Evolutionary conservation across 2,329 filamentous ascomycete species (phyloP).

Genomic region (Paraphoma chrysanthemicola): DNA sequence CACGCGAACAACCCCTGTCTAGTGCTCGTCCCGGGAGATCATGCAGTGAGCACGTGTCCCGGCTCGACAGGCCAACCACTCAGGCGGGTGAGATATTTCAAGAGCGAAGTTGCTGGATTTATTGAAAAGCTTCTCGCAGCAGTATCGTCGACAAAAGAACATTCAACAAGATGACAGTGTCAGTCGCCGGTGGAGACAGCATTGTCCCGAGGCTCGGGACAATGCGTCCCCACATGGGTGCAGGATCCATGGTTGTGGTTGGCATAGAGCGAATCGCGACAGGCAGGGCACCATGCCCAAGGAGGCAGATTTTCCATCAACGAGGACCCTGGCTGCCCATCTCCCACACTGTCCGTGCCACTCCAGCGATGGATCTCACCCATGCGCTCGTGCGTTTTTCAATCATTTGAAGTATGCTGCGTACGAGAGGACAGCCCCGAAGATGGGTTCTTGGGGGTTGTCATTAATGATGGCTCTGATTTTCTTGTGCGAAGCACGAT

Average conservation of each 20-base stretch:
- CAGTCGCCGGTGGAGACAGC: not conserved
- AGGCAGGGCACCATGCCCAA: conserved; percentile 18
- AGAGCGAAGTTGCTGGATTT: not conserved
- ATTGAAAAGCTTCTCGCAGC: too few relatives aligned
- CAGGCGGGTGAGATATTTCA: conserved; percentile 8
- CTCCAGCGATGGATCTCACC: not conserved
- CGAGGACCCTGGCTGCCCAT: conserved; percentile 33
- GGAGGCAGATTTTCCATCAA: conserved; percentile 41
- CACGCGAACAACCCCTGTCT: conserved; percentile 21
- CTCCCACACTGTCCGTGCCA: conserved; percentile 17
- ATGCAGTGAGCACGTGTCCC: conserved; percentile 29
- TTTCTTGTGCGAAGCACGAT: too few relatives aligned
- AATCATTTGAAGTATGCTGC: not conserved
- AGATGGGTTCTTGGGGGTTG: too few relatives aligned
- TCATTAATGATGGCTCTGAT: too few relatives aligned
- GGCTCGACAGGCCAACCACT: conserved; percentile 31
- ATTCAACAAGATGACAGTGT: too few relatives aligned
- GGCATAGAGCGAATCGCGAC: conserved; percentile 37
- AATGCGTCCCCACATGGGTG: conserved; percentile 30
- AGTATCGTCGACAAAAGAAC: too few relatives aligned
- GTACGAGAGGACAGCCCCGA: not conserved
- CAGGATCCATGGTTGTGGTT: conserved; percentile 34
- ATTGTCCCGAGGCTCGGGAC: conserved; percentile 25
- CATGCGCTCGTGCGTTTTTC: not conserved
- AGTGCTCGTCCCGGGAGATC: conserved; percentile 43